phyloP scores from a whole-genome alignment of 768 basidiomycete species.

The Mycena sanguinolenta region DNA sequence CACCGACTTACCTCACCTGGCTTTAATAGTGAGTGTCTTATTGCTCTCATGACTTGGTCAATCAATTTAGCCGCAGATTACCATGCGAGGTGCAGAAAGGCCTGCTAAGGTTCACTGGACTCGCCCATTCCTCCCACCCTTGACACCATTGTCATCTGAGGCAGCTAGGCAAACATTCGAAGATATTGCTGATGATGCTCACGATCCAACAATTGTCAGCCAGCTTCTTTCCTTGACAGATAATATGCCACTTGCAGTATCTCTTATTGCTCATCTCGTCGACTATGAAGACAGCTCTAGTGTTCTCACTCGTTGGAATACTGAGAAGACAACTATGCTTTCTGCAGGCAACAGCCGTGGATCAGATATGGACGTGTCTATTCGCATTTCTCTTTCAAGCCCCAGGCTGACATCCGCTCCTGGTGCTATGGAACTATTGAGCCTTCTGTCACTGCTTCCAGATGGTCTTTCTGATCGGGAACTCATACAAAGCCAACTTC shows the following conservation, averaged over 20 bases:
- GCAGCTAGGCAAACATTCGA: background rate
- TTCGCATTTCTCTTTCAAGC: background rate
- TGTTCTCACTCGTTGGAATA: background rate
- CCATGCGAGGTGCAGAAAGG: constrained; percentile 1
- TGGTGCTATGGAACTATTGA: background rate
- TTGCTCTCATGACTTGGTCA: background rate
- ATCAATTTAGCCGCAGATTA: background rate
- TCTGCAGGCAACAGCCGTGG: background rate
- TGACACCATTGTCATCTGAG: background rate
- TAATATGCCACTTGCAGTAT: constrained; percentile 2
- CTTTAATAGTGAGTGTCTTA: background rate
- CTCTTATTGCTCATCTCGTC: constrained; percentile 1
- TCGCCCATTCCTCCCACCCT: background rate
- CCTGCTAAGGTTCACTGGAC: constrained; percentile 6
- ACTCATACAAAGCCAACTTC: background rate
- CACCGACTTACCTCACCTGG: background rate
- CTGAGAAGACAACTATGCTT: background rate
- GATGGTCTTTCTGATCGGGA: constrained; percentile 3
- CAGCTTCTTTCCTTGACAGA: background rate
- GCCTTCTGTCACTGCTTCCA: background rate
- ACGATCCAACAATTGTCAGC: background rate
- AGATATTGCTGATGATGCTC: background rate
- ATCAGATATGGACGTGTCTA: background rate
- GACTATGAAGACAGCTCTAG: background rate
- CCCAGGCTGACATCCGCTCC: background rate